Percentiles rank a stretch among this genome's conserved stretches.
These are phyloP conservation scores for Arthrobotrys conoides DNA, from an alignment of 2,329 filamentous ascomycete species.

Conservation along the genomic window DNA sequence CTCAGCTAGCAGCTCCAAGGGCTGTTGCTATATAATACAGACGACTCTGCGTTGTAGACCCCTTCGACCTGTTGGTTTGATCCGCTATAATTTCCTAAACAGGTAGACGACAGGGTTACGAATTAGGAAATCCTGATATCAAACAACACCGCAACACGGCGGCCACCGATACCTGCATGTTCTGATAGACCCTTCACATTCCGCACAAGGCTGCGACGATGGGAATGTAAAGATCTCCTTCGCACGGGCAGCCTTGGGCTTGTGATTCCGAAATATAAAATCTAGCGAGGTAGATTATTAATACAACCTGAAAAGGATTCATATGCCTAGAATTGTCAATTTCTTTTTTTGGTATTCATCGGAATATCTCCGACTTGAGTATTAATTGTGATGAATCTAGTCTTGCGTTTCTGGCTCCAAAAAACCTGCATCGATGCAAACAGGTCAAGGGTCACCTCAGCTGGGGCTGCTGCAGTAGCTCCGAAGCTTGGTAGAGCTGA, in stretches of 20 bases:
- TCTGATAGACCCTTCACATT: too few relatives aligned
- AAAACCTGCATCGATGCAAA: not conserved
- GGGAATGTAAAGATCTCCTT: not conserved
- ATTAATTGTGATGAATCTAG: not conserved
- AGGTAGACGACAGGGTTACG: too few relatives aligned
- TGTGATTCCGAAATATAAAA: slow-evolving; percentile 3
- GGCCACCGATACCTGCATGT: not conserved
- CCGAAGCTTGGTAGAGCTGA: slow-evolving; percentile 9
- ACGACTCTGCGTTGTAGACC: not conserved
- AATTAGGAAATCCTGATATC: not conserved
- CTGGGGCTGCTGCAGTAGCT: slow-evolving; percentile 3
- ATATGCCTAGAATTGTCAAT: slow-evolving; percentile 1
- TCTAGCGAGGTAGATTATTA: not conserved
- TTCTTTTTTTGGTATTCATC: not conserved
- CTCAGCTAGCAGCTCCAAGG: too few relatives aligned
- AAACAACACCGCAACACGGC: slow-evolving; percentile 20
- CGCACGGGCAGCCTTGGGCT: not conserved
- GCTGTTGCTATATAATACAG: too few relatives aligned
- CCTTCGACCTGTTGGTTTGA: too few relatives aligned
- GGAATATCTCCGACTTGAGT: slow-evolving; percentile 11
- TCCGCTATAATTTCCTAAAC: too few relatives aligned
- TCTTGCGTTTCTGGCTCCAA: slow-evolving; percentile 12
- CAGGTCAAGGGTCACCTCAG: not conserved
- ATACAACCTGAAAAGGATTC: not conserved
- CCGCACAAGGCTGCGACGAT: not conserved